Base-by-base conservation (phyloP, 148 eudicot genomes). In the Rhododendron mucronatum region DNA sequence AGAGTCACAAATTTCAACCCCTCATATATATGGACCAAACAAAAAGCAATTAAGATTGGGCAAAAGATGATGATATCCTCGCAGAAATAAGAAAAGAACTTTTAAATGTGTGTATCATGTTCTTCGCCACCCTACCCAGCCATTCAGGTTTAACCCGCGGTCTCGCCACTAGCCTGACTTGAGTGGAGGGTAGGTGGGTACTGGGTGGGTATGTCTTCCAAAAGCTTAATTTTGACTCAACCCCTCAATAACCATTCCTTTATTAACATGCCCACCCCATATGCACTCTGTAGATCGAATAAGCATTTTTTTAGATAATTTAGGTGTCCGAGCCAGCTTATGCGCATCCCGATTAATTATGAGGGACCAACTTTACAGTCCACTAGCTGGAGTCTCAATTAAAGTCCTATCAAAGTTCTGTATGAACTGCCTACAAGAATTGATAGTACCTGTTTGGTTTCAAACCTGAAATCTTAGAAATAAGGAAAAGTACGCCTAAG, bases 121-220 rank as follows among this genome's bases (percentile, higher is more conserved):
- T 67, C 35, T 67, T 26, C 74, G 28, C 74, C 35, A 10, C 33
- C 1, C 3, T 9, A 26, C 9, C 65, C 21, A 21, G 2, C 26
- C 15, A 33, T 33, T 65, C 33, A 33, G 39, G 41, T 71, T 33
- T 71, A 30, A 21, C n/a, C 55, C 37, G 39, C 39, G 53, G 55
- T 44, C 55, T 82, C 16, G 75, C 89, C 89, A 87, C 85, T 59
- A 41, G 37, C 20, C 16, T 30, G 15, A 50, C 45, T 14, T 20
- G 61, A 65, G 76, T 63, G 78, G 77, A 63, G 61, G 35, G 30
- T 33, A 4, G 59, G 61, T 45, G 48, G 80, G 1, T 33, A 33
- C 35, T 33, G 35, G 35, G 35, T 79, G 15, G 55, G 10, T 85
- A 9, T 47, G 28, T 21, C 21, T 14, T 18, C 80, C 0, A 13